Evolutionary conservation across 2,329 filamentous ascomycete genomes (phyloP), one percentile per base, ranked within the genome.

Genomic region (Neoascochyta sp.): DNA sequence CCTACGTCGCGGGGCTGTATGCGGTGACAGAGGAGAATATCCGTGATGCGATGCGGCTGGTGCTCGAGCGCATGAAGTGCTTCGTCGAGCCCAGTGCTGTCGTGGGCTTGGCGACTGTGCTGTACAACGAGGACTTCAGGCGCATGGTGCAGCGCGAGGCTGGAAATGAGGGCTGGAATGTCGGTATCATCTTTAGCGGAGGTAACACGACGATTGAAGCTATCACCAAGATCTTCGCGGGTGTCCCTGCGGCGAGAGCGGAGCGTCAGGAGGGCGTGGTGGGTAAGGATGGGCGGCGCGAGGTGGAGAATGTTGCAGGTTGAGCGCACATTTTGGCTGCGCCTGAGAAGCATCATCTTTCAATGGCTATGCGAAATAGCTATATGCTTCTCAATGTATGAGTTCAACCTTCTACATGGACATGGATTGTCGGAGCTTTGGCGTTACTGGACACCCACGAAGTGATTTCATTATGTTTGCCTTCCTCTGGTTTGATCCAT

Each of bases 41-140:
- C 59, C 74, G 75, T 52, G 73, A 69, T 13, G 83, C 89, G 9
- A 74, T 95, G 75, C 67, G 75, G 39, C 63, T 96, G 40, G 82
- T 94, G 18, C 67, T 89, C 41, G 90, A 96, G 74, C 69, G 89
- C 35, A 79, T 92, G 73, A 95, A 96, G 76, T 67, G 94, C 25
- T 79, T 95, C 13, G 80, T 95, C 9, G 90, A 96, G 71, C 90
- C 90, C 13, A 89, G 83, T 62, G 78, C 84, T 0, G 87, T 81
- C 3, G 89, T 95, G n/a, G 78, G 80, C 1, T 62, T 96, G 37
- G 92, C 90, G 0, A 84, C 86, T 6, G 81, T 80, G 29, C 66
- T 96, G 45, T 95, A 78, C 45, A 83, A 95, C 58, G 86, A 93
- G 63, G 86, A 88, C 4, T 95, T 95, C 22, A 41, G 59, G 32